phyloP scores from a whole-genome alignment of 306 rosid species.

The Crataegus laevigata region DNA sequence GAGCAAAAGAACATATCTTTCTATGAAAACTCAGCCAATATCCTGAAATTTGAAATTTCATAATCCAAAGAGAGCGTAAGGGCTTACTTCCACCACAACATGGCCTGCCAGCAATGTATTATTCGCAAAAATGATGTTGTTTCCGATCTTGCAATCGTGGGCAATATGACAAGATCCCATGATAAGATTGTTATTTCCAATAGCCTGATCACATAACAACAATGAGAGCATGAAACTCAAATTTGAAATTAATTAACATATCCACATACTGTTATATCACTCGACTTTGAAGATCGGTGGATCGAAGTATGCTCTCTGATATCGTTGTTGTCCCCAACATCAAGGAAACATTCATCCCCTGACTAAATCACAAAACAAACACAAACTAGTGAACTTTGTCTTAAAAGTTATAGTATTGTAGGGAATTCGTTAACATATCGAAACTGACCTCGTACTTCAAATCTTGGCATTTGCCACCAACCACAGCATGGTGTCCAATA shows the following conservation, averaged over 20 bases:
- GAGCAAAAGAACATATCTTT: neutral
- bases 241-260: neutral
- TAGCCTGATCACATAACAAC: conserved; percentile 48
- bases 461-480: conserved; percentile 85
- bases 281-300: conserved; percentile 85
- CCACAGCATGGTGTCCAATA: conserved; percentile 83
- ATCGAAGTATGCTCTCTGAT: conserved; percentile 75
- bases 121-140: conserved; percentile 73
- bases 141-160: conserved; percentile 88
- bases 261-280: conserved; percentile 60
- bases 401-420: neutral
- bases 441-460: conserved; percentile 71
- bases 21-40: neutral
- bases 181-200: conserved; percentile 78
- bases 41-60: neutral
- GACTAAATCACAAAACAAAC: conserved; percentile 37
- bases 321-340: conserved; percentile 79
- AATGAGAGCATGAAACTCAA: conserved; percentile 11
- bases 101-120: conserved; percentile 87
- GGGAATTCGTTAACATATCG: neutral
- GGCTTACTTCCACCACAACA: conserved; percentile 77
- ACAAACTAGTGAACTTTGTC: conserved; percentile 8
- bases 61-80: neutral
- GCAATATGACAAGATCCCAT: conserved; percentile 99
- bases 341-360: conserved; percentile 81